Evolutionary conservation across 306 rosid species (phyloP).

Genomic region (Quercus mongolica): DNA sequence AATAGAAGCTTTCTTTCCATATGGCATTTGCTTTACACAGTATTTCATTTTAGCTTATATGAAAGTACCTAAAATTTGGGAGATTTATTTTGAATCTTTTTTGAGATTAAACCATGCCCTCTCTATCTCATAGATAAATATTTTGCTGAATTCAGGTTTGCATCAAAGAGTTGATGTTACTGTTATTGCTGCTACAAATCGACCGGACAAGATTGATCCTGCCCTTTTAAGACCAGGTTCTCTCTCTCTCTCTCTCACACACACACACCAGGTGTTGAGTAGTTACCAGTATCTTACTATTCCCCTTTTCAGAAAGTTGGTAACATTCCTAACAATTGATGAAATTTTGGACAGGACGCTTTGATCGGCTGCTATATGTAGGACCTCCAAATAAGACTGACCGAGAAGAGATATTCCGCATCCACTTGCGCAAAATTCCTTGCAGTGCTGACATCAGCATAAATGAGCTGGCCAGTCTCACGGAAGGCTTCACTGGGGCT

Average conservation of each 20-base stretch:
- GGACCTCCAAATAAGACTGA: conserved; percentile 83
- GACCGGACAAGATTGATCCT: conserved; percentile 88
- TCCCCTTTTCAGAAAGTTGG: neutral
- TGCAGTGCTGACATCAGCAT: conserved; percentile 60
- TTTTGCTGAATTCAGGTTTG: conserved; percentile 55
- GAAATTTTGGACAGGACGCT: conserved; percentile 60
- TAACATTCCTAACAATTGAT: conserved; percentile 9
- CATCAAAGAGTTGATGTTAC: conserved; percentile 79
- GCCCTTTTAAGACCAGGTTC: conserved; percentile 93
- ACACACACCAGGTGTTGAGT: neutral
- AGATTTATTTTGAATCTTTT: neutral
- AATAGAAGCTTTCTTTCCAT: neutral
- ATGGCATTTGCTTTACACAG: neutral
- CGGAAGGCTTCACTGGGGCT: conserved; percentile 82
- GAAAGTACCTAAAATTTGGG: neutral
- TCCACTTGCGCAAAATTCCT: conserved; percentile 75
- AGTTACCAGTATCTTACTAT: neutral
- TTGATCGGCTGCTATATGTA: conserved; percentile 82
- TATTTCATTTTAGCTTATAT: neutral
- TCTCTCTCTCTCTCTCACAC: neutral
- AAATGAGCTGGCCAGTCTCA: conserved; percentile 53
- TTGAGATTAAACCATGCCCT: neutral
- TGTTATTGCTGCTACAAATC: conserved; percentile 91
- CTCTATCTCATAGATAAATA: neutral
- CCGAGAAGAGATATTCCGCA: conserved; percentile 74